These are phyloP conservation scores for Diplodia sapinea DNA, from an alignment of 2,329 filamentous ascomycete genomes.

Conservation along the genomic window DNA sequence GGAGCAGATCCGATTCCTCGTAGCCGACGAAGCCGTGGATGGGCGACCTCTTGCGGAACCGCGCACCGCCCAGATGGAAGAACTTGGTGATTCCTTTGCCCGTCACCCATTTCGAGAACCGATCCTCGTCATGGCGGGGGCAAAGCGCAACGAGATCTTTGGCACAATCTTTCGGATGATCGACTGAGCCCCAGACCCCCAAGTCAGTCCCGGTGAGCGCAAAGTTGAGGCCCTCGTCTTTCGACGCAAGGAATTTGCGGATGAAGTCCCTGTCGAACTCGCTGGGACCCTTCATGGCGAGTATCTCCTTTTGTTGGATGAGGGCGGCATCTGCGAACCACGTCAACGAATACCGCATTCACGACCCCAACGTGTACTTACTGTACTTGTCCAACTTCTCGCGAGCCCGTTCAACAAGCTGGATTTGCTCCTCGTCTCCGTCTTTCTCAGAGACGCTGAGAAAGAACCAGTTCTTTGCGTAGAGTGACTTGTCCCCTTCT, in stretches of 20 bases:
- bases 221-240: slow-evolving; percentile 15
- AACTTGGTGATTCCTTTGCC: background rate
- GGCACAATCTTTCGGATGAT: background rate
- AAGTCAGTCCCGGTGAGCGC: slow-evolving; percentile 5
- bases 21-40: background rate
- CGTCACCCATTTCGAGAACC: background rate
- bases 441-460: background rate
- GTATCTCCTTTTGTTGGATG: slow-evolving; percentile 31
- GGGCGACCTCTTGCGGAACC: background rate
- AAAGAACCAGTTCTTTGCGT: slow-evolving; percentile 1
- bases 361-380: background rate
- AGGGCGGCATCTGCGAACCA: slow-evolving; percentile 24
- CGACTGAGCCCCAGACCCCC: background rate
- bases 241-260: slow-evolving; percentile 30
- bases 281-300: slow-evolving; percentile 24
- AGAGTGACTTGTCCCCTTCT: background rate
- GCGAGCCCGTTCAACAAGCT: background rate
- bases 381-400: slow-evolving; percentile 20
- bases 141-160: background rate
- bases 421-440: background rate
- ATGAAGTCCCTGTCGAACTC: slow-evolving; percentile 30
- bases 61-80: background rate
- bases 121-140: background rate
- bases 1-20: slow-evolving; percentile 1
- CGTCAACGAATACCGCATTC: background rate